Evolutionary conservation across 1,284 basidiomycete species (phyloP).

Genomic region (Bjerkandera adusta): DNA sequence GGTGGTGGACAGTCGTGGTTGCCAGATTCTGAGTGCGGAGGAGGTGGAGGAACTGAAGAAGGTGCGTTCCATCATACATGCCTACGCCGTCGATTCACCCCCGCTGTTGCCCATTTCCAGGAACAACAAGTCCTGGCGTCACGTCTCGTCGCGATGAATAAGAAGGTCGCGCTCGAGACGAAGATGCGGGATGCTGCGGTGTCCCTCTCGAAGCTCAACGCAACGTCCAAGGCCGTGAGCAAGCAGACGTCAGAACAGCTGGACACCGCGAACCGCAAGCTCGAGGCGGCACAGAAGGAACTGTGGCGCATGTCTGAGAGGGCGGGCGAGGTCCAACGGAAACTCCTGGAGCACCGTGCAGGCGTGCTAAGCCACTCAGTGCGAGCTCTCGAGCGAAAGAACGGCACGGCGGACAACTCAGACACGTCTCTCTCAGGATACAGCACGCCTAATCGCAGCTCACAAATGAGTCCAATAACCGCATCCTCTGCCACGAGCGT

Average conservation of each 20-base stretch:
- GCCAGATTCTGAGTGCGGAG: slow-evolving; percentile 75
- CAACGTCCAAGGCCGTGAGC: slow-evolving; percentile 54
- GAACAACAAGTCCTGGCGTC: slow-evolving; percentile 67
- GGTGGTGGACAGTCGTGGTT: slow-evolving; percentile 75
- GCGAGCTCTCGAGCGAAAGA: slow-evolving; percentile 63
- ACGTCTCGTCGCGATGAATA: slow-evolving; percentile 58
- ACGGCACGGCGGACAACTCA: slow-evolving; percentile 31
- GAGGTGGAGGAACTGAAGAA: slow-evolving; percentile 92
- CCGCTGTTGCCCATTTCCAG: slow-evolving; percentile 33
- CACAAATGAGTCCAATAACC: slow-evolving; percentile 48
- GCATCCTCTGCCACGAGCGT: slow-evolving; percentile 44
- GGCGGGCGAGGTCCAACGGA: slow-evolving; percentile 54
- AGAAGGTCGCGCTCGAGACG: slow-evolving; percentile 71
- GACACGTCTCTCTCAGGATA: slow-evolving; percentile 47
- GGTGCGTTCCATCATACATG: slow-evolving; percentile 41
- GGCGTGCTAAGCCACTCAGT: slow-evolving; percentile 74
- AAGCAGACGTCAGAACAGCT: slow-evolving; percentile 73
- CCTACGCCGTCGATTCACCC: slow-evolving; percentile 5
- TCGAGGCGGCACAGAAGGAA: slow-evolving; percentile 67
- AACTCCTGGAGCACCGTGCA: slow-evolving; percentile 73
- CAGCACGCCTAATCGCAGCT: slow-evolving; percentile 48
- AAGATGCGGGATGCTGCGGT: slow-evolving; percentile 80
- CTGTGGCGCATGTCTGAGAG: slow-evolving; percentile 63
- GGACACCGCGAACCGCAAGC: slow-evolving; percentile 62
- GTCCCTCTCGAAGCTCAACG: slow-evolving; percentile 66